Evolutionary conservation across 345 rosid genomes (phyloP), one percentile per base, ranked within the genome.

Genomic region (Citrus glauca): DNA sequence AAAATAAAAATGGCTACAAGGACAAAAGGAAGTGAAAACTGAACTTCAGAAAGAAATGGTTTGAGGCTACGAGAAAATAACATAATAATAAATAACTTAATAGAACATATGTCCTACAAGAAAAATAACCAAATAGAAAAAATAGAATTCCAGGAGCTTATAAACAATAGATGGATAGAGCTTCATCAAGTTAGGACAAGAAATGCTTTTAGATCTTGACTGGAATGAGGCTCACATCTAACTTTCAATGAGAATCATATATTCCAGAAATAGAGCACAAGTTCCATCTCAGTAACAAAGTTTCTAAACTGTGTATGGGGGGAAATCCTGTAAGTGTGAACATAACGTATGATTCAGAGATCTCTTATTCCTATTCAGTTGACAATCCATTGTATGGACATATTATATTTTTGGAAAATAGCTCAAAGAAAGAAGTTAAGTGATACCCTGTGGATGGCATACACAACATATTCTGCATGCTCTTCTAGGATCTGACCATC

Each of bases 401-500:
- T 67, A 42, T 68, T 45, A 48, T 62, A 63, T 33, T 45, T 66
- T 59, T n/a, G 35, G 53, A 78, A 73, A 83, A 78, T 42, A 65
- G 73, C 63, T 74, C 79, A 71, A 77, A 77, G n/a, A 72, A n/a
- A 33, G 78, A 48, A 69, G 40, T 72, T 69, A 82, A 87, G 64
- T 25, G 66, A 79, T 90, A 96, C 99, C 98, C 89, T 87, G 78
- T 96, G 94, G 80, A 96, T 91, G 87, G 99, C 97, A 87, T 96
- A 87, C 24, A 96, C 98, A 81, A 96, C 99, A 89, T 94, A 96
- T 88, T 96, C 98, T 50, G 97, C 81, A 85, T 96, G 99, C 79
- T 96, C 98, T 87, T 96, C 93, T 73, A 96, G 97, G 81, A 96
- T 92, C 80, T 81, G 95, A 79, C 95, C 97, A 87, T 94, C 99